Evolutionary conservation across 1,284 basidiomycete species (phyloP).

Genomic region (Pseudozyma thailandica): DNA sequence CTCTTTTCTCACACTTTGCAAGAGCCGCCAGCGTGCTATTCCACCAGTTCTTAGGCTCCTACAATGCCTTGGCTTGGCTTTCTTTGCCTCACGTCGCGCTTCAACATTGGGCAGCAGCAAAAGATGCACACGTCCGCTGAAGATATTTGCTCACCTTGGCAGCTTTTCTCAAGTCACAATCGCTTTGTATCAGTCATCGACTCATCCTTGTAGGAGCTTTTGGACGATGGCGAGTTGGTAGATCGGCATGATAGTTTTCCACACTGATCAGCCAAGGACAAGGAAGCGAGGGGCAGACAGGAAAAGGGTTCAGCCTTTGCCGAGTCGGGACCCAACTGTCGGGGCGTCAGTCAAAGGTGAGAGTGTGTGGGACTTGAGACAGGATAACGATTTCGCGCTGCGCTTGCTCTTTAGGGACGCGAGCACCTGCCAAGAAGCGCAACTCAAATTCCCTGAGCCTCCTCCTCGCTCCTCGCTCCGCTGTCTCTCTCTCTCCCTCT

Average conservation of each 20-base stretch:
- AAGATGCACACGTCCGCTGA: background rate
- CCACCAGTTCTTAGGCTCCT: background rate
- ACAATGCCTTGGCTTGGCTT: background rate
- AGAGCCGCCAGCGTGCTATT: background rate
- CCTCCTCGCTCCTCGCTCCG: slow-evolving; percentile 10
- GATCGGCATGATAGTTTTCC: no score
- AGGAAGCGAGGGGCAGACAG: no score
- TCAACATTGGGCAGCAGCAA: background rate
- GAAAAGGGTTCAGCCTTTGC: no score
- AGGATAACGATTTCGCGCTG: no score
- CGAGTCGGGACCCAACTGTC: no score
- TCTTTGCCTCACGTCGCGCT: background rate
- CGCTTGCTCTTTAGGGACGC: background rate
- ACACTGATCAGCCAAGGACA: no score
- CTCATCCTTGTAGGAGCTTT: no score
- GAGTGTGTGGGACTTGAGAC: no score
- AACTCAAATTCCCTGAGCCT: background rate
- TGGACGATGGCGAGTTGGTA: no score
- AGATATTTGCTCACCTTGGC: background rate
- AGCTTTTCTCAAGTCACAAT: background rate
- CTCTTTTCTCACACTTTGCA: slow-evolving; percentile 1
- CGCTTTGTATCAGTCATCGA: no score
- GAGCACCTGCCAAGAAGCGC: slow-evolving; percentile 2
- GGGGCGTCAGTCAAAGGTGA: no score
- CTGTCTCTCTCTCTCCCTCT: no score